These are phyloP conservation scores for Suhomyces xylopsoci DNA, from an alignment of 805 yeast species.

Conservation along the genomic window DNA sequence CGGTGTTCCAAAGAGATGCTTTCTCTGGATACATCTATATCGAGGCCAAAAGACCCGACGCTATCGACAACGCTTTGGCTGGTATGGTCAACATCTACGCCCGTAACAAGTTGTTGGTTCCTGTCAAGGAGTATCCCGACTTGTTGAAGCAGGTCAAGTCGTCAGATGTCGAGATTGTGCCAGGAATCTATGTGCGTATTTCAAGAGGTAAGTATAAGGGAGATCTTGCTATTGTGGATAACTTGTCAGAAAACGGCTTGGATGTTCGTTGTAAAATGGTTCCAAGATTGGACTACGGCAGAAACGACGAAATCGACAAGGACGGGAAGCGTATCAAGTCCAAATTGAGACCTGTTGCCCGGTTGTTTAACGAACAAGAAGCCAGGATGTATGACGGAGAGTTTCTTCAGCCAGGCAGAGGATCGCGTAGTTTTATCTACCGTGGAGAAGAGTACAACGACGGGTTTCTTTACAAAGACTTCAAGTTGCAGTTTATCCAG, in stretches of 20 bases:
- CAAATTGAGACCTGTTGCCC: slow-evolving; percentile 76
- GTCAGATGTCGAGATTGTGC: slow-evolving; percentile 80
- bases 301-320: slow-evolving; percentile 49
- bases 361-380: slow-evolving; percentile 83
- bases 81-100: slow-evolving; percentile 86
- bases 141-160: slow-evolving; percentile 85
- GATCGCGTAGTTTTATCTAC: slow-evolving; percentile 62
- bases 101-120: slow-evolving; percentile 77
- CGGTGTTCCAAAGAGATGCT: slow-evolving; percentile 92
- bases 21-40: slow-evolving; percentile 89
- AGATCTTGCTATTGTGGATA: slow-evolving; percentile 90
- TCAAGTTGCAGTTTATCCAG: slow-evolving; percentile 75
- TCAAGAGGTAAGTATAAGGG: slow-evolving; percentile 89
- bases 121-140: slow-evolving; percentile 93
- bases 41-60: slow-evolving; percentile 91
- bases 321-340: slow-evolving; percentile 47
- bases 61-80: slow-evolving; percentile 80
- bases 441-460: slow-evolving; percentile 85
- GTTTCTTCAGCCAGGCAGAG: slow-evolving; percentile 62
- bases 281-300: slow-evolving; percentile 91
- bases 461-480: slow-evolving; percentile 84
- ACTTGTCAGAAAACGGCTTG: slow-evolving; percentile 88
- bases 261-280: slow-evolving; percentile 92
- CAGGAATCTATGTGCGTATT: slow-evolving; percentile 89
- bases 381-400: slow-evolving; percentile 83